Base-by-base conservation (phyloP, 345 rosid genomes). In the Eucalyptus tenuipes region DNA sequence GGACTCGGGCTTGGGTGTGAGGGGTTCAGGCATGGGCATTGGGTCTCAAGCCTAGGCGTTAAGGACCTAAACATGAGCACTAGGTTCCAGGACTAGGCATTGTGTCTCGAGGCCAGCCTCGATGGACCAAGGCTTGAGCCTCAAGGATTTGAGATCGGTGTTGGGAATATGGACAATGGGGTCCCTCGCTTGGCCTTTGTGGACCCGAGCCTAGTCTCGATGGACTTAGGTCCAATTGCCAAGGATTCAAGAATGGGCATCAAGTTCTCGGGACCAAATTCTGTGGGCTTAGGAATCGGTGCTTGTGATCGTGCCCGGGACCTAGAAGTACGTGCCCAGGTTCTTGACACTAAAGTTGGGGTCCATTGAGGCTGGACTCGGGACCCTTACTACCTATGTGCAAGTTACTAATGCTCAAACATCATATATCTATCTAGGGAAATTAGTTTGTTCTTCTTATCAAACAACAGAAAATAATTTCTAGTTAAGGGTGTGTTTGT, bases 1-100 rank as follows among this genome's bases (percentile, higher is more conserved):
- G 29, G 29, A 55, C 61, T 2, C 1, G 0, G 0, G 29, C 1
- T 55, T 25, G 6, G 29, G 29, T 0, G 2, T 24, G 5, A 6
- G 29, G 61, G 6, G 29, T 55, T 4, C 0, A 22, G 0, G 29
- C 5, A 55, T 10, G 29, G 29, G 61, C 61, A 55, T 55, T 55
- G 1, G 61, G 61, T 55, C 61, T 55, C 61, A 55, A 55, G 61
- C 61, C 13, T 0, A 22, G 0, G 29, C 6, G 0, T 29, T 24
- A 24, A 3, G 29, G 29, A 55, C 13, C 6, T 55, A 24, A 55
- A 24, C 13, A 10, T 1, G 61, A 55, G 5, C 61, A 55, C 29
- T 24, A 55, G 2, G 61, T 52, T 7, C 4, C 1, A 0, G 0
- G 25, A 4, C 25, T 52, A 52, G 57, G 25, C 57, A 52, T 0